phyloP scores from a whole-genome alignment of 139 green algal species.

The Tetradesmus obliquus region DNA sequence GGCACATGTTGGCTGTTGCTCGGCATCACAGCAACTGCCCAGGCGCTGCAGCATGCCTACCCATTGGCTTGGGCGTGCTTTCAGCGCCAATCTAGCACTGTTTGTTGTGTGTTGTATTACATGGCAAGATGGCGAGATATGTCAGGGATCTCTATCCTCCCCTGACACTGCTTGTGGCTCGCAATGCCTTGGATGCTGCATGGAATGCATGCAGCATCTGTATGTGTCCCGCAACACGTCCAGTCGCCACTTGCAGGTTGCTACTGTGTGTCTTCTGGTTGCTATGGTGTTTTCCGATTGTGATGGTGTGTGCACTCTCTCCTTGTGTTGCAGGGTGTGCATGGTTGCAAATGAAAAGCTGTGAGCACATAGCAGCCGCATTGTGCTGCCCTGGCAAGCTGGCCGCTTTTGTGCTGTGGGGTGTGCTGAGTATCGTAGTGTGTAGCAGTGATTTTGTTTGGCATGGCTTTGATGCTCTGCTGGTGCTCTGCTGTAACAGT shows the following conservation, averaged over 20 bases:
- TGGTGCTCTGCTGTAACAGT: no score
- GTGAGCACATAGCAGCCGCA: background rate
- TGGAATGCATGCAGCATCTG: no score
- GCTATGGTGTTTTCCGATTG: no score
- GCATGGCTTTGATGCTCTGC: no score
- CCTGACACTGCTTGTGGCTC: no score
- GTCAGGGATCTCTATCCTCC: no score
- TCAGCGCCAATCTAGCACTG: background rate
- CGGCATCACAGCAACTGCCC: background rate
- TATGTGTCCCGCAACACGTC: no score
- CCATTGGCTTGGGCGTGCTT: background rate
- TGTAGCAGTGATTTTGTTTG: no score
- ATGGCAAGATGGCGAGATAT: background rate
- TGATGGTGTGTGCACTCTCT: background rate
- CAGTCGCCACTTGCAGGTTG: background rate
- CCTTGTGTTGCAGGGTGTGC: background rate
- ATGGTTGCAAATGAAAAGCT: background rate
- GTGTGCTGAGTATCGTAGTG: background rate
- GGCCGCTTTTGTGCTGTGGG: background rate
- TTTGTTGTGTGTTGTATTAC: background rate
- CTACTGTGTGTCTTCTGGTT: background rate
- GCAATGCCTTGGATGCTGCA: background rate
- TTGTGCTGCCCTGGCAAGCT: background rate
- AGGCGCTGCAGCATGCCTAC: background rate
- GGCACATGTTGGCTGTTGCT: background rate